Percentiles rank a stretch among this genome's conserved stretches.
Evolutionary conservation across 2,329 filamentous ascomycete species (phyloP).

Genomic region (Chrysoporthe cubensis): DNA sequence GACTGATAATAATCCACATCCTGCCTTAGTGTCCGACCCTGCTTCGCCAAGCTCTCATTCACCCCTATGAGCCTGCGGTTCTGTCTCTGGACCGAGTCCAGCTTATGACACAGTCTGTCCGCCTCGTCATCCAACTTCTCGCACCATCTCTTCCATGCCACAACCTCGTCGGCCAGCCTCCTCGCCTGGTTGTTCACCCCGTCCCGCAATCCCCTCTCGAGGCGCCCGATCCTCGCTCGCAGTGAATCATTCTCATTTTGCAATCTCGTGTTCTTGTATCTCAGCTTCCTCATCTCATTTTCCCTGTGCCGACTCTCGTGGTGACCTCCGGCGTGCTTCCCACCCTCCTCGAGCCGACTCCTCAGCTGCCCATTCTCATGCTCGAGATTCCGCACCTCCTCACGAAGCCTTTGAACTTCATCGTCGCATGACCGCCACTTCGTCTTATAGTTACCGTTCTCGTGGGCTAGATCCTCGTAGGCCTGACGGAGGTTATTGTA

Average conservation of each 20-base stretch:
- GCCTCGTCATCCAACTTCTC: slow-evolving; percentile 30
- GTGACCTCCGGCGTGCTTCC: slow-evolving; percentile 20
- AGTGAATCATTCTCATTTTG: slow-evolving; percentile 44
- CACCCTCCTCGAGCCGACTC: slow-evolving; percentile 38
- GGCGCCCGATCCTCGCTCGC: slow-evolving; percentile 38
- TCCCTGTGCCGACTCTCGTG: slow-evolving; percentile 38
- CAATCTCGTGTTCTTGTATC: slow-evolving; percentile 40
- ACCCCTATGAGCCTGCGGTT: slow-evolving; percentile 33
- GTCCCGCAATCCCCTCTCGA: slow-evolving; percentile 40
- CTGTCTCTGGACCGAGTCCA: slow-evolving; percentile 35
- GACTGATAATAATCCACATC: slow-evolving; percentile 32
- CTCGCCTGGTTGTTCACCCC: slow-evolving; percentile 31
- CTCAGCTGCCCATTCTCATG: slow-evolving; percentile 47
- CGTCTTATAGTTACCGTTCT: slow-evolving; percentile 41
- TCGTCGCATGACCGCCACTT: slow-evolving; percentile 41
- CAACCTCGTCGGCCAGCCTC: slow-evolving; percentile 34
- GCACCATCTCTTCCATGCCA: slow-evolving; percentile 31
- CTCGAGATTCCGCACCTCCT: slow-evolving; percentile 40
- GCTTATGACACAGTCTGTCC: slow-evolving; percentile 31
- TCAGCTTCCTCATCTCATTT: slow-evolving; percentile 39
- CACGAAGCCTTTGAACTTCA: slow-evolving; percentile 42
- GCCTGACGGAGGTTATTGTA: slow-evolving; percentile 30
- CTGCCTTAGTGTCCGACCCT: slow-evolving; percentile 18
- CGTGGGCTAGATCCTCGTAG: slow-evolving; percentile 32
- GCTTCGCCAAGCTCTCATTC: slow-evolving; percentile 21